Base-by-base conservation (phyloP, 306 rosid species). In the Crataegus laevigata region DNA sequence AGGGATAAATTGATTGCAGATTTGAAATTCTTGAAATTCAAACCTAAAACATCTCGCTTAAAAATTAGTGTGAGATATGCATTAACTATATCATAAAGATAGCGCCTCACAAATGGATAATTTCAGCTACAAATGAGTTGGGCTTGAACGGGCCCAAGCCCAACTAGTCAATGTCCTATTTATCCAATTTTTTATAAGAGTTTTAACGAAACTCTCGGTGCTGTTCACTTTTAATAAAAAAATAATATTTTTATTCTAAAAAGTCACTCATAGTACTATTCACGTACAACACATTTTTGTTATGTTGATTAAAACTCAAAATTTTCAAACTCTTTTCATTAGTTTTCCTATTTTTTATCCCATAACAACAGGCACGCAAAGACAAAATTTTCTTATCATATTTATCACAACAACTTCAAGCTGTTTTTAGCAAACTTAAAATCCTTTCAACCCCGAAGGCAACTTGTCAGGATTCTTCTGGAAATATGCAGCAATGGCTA, bases 401-500 rank as follows among this genome's bases (percentile, higher is more conserved):
- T 34, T 60, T 18, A 40, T 70, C 26, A 51, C 45, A 60, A 58
- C n/a, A 72, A 79, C n/a, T n/a, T 36, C 36, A 47, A 8, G 42
- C 42, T 34, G 76, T 68, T 8, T 21, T 22, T 54, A 14, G 50
- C 78, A 61, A 74, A 50, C 32, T 68, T 61, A 6, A 36, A 60
- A 54, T 43, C 25, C 65, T 50, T 75, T 43, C 22, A 63, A 17
- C n/a, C 3, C 10, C 21, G 64, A 26, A 64, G n/a, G 25, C n/a
- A 67, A 66, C 34, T 28, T 72, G 71, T 72, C 47, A 17, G 75
- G 78, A 71, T 72, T 67, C 70, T 83, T 87, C 71, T 81, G 43
- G 76, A 86, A 84, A 84, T 90, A 94, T 51, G 85, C 89, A 15
- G 84, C 89, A 70, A 87, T 26, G n/a, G 94, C 91, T 21, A 91